Conservation (phyloP, 2,329 filamentous ascomycete genomes). For the Colletotrichum sp. region DNA sequence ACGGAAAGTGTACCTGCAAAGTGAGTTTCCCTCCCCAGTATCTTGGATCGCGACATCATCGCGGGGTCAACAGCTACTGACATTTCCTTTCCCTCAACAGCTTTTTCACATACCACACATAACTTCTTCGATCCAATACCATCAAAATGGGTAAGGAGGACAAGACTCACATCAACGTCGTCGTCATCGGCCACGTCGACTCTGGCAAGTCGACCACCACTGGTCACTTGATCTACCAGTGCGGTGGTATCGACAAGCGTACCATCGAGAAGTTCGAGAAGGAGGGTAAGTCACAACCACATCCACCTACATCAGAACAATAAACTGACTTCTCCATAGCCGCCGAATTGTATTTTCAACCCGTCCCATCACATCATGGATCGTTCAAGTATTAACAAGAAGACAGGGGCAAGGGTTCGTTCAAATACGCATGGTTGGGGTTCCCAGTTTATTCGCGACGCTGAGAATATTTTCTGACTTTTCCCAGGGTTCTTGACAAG, state of each 20-base stretch:
- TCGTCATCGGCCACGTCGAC: slow-evolving; percentile 99
- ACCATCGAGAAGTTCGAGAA: slow-evolving; percentile 99
- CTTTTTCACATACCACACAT: slow-evolving; percentile 10
- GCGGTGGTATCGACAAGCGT: slow-evolving; percentile 99
- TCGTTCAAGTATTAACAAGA: slow-evolving; percentile 24
- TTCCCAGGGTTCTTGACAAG: slow-evolving; percentile 81
- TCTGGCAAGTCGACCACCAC: slow-evolving; percentile 96
- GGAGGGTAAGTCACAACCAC: slow-evolving; percentile 62
- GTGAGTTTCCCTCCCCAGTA: neutral
- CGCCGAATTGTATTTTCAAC: too few relatives aligned
- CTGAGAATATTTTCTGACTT: too few relatives aligned
- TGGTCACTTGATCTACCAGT: slow-evolving; percentile 99
- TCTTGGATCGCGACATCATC: neutral
- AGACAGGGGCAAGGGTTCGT: slow-evolving; percentile 99
- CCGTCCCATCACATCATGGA: neutral
- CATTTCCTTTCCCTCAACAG: neutral
- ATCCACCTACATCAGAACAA: too few relatives aligned
- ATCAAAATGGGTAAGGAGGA: slow-evolving; percentile 75
- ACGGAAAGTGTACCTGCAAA: neutral
- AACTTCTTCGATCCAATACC: slow-evolving; percentile 3
- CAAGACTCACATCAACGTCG: slow-evolving; percentile 96
- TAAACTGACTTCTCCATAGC: too few relatives aligned
- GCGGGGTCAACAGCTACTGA: neutral
- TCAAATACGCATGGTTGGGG: slow-evolving; percentile 80
- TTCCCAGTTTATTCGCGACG: too few relatives aligned